A percentile compares a stretch with the other conserved stretches of the same genome.
Conservation (phyloP, 306 rosid species). For the Cicer yamashitae region DNA sequence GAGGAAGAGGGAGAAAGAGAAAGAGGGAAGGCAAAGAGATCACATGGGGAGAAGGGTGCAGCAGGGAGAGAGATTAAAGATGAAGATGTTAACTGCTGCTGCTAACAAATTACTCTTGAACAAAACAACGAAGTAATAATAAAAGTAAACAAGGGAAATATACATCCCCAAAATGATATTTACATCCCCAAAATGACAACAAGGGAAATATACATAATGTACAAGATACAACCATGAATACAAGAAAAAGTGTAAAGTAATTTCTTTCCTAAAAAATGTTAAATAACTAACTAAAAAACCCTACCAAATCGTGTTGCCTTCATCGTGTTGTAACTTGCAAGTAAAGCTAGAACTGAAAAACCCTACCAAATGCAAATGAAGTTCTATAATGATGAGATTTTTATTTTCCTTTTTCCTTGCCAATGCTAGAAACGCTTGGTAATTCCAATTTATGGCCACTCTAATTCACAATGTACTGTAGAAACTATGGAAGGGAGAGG, state of each 20-base stretch:
- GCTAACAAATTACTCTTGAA: too few species aligned
- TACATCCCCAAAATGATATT: too few species aligned
- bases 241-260: neutral
- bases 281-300: neutral
- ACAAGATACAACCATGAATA: neutral
- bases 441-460: constrained; percentile 13
- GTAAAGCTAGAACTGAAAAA: neutral
- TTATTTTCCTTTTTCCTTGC: neutral
- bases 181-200: neutral
- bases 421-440: neutral
- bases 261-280: neutral
- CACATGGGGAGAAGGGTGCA: too few species aligned
- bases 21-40: too few species aligned
- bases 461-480: neutral
- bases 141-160: neutral
- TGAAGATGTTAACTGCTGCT: too few species aligned
- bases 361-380: neutral
- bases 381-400: too few species aligned
- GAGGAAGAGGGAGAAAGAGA: too few species aligned
- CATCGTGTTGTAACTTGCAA: neutral
- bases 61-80: too few species aligned
- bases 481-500: constrained; percentile 11
- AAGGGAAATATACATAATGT: neutral
- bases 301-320: constrained; percentile 19
- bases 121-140: too few species aligned